Evolutionary conservation across 306 rosid genomes (phyloP).

Genomic region (Prunus mira): DNA sequence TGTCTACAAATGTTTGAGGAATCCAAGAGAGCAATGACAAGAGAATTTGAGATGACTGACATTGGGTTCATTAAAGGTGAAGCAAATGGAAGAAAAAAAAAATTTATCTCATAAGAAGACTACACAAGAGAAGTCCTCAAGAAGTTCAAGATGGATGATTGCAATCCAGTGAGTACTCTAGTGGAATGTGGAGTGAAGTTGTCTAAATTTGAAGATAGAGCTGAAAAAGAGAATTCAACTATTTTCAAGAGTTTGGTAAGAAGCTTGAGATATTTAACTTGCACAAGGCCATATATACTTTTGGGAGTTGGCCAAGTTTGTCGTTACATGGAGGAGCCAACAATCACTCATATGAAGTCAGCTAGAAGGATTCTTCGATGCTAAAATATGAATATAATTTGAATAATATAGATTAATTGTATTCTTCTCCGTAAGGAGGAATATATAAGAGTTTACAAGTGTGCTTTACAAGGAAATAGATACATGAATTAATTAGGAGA

Average conservation of each 20-base stretch:
- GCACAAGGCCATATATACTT: not conserved
- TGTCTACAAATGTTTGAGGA: not conserved
- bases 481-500: too few species aligned
- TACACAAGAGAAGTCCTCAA: not conserved
- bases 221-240: not conserved
- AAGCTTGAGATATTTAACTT: not conserved
- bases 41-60: not conserved
- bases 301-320: not conserved
- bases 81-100: not conserved
- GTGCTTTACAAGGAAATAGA: too few species aligned
- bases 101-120: not conserved
- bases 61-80: not conserved
- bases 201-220: not conserved
- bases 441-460: too few species aligned
- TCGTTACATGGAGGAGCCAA: not conserved
- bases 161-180: not conserved
- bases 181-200: not conserved
- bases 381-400: too few species aligned
- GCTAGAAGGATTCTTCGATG: not conserved
- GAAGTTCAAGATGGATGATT: not conserved
- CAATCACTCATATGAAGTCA: not conserved
- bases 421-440: too few species aligned
- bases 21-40: not conserved
- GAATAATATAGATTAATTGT: too few species aligned
- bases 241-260: not conserved